phyloP scores from a whole-genome alignment of 306 rosid genomes.

The Castanopsis chinensis region DNA sequence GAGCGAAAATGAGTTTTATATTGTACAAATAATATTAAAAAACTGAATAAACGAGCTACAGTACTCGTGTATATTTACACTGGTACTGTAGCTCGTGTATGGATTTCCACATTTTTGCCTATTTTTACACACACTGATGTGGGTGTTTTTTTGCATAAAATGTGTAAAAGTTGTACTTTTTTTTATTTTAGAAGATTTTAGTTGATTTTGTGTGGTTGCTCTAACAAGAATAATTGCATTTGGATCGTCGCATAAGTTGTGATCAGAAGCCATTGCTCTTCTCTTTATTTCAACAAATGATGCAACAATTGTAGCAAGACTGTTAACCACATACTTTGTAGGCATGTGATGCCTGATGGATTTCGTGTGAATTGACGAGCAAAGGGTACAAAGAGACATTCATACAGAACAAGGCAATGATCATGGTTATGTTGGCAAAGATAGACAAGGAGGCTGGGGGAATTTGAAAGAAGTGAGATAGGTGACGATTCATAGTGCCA shows the following conservation, averaged over 20 bases:
- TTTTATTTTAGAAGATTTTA: no score
- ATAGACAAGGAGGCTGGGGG: constrained; percentile 67
- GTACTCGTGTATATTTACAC: no score
- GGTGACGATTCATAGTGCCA: constrained; percentile 63
- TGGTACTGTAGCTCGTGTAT: no score
- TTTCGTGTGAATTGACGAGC: constrained; percentile 49
- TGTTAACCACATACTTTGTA: constrained; percentile 61
- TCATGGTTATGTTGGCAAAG: constrained; percentile 54
- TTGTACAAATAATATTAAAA: no score
- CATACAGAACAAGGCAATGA: constrained; percentile 61
- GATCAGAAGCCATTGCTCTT: constrained; percentile 44
- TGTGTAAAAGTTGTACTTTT: no score
- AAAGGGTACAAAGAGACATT: constrained; percentile 59
- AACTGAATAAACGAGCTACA: no score
- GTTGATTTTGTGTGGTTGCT: no score
- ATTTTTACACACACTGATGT: no score
- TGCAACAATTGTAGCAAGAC: constrained; percentile 50
- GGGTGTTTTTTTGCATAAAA: no score
- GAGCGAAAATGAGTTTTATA: no score
- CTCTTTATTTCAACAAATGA: constrained; percentile 58
- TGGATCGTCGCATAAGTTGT: constrained; percentile 51
- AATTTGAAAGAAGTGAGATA: constrained; percentile 50
- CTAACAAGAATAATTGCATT: constrained; percentile 54
- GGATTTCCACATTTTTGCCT: no score
- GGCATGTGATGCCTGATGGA: constrained; percentile 67